Evolutionary conservation across 179 eudicot species (phyloP), one percentile per base, ranked within the genome.

Genomic region (Gypsophila paniculata): DNA sequence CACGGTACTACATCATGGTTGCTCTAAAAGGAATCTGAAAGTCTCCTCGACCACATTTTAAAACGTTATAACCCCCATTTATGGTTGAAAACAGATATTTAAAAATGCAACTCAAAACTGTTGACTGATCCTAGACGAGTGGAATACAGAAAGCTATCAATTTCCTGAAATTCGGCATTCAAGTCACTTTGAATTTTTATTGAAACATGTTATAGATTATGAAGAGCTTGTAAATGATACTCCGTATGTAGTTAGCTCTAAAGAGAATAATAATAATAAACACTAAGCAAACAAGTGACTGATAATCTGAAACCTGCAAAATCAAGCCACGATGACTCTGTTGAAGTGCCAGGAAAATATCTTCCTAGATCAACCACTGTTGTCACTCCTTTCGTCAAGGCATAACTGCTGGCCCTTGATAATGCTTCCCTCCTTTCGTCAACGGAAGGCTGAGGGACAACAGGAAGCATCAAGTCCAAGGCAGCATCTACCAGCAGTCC

Each of bases 401-500:
- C 99, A 82, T 79, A 79, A 42, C 64, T 77, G 73, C 91, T 94
- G 73, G 99, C 96, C 81, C 84, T 85, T 63, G 70, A 38, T 75
- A 94, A 76, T 51, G 97, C 96, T 78, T 89, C 89, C 81, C 94
- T 88, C 67, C 96, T 89, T 73, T 86, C 91, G 21, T 85, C 88
- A 49, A 85, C 72, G 15, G 96, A 83, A 72, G 81, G 88, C 77
- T 88, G 90, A 17, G 96, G 97, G 21, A 88, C 78, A 82, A 71
- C 74, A 29, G 87, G 76, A 53, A 72, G 68, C n/a, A 94, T 74
- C 52, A 89, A 86, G 72, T 86, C 75, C 87, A 78, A 88, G 52
- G 97, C 97, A 81, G 96, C 86, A 86, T 94, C 99, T 86, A 94
- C 76, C 77, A 94, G 77, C 86, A 94, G 74, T 34, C 99, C 99